Evolutionary conservation across 2,329 filamentous ascomycete genomes (phyloP).

Genomic region (Monosporascus sp.): DNA sequence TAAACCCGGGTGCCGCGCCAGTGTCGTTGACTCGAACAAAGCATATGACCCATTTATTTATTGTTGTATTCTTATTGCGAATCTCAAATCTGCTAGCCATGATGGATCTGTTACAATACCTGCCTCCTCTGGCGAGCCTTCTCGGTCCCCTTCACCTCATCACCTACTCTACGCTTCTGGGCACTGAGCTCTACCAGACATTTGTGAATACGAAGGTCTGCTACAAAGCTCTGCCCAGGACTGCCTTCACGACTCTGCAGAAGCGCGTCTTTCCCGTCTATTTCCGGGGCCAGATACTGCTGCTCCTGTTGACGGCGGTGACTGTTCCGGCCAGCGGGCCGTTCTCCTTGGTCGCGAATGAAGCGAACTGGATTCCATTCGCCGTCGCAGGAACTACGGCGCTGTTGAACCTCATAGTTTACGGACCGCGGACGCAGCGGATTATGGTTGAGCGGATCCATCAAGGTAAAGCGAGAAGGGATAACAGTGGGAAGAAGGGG

Average conservation of each 20-base stretch:
- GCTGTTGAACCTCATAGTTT: conserved; percentile 28
- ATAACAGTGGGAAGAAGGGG: conserved; percentile 1
- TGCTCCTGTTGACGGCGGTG: conserved; percentile 27
- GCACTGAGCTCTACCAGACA: conserved; percentile 34
- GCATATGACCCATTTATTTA: no score
- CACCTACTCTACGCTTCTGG: conserved; percentile 33
- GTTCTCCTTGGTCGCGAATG: conserved; percentile 21
- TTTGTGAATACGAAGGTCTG: conserved; percentile 32
- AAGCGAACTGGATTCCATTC: conserved; percentile 29
- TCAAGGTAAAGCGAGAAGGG: conserved; percentile 18
- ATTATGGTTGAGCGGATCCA: conserved; percentile 27
- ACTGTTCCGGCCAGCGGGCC: conserved; percentile 29
- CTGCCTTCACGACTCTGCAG: conserved; percentile 33
- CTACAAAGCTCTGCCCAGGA: conserved; percentile 26
- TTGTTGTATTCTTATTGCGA: no score
- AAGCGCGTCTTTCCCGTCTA: conserved; percentile 36
- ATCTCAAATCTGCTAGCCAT: no score
- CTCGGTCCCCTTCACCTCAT: conserved; percentile 32
- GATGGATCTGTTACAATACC: no score
- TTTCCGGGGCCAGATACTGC: conserved; percentile 29
- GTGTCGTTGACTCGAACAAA: no score
- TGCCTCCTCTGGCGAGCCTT: conserved; percentile 5
- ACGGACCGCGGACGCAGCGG: conserved; percentile 30
- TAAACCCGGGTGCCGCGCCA: no score
- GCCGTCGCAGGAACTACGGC: conserved; percentile 25